These are phyloP conservation scores for Trametes punicea DNA, from an alignment of 768 basidiomycete genomes.

Conservation along the genomic window DNA sequence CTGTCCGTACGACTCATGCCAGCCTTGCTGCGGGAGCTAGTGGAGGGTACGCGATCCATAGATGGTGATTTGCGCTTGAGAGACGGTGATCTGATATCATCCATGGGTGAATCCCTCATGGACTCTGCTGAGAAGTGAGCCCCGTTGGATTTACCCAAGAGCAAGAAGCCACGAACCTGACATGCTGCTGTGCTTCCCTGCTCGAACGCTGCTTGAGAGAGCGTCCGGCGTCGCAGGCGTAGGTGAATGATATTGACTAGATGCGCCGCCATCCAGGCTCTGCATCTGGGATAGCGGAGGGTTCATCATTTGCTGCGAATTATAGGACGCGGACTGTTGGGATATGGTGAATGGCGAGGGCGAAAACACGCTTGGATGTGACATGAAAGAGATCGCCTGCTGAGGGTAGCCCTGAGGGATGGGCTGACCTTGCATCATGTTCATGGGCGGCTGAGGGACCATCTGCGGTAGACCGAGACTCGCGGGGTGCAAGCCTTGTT, in stretches of 20 bases:
- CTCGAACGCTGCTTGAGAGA: background rate
- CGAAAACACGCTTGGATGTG: background rate
- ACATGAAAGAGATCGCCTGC: background rate
- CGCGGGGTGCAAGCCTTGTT: slow-evolving; percentile 1
- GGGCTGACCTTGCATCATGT: background rate
- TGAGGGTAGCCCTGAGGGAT: background rate
- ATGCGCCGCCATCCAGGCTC: background rate
- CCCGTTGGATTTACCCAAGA: background rate
- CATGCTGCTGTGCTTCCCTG: background rate
- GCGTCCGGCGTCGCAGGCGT: background rate
- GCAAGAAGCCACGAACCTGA: background rate
- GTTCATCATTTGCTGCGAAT: background rate
- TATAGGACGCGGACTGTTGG: background rate
- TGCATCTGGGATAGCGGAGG: no score
- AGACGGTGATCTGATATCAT: background rate
- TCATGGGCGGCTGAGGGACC: background rate
- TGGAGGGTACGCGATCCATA: background rate
- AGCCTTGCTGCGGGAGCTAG: background rate
- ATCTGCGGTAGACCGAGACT: background rate
- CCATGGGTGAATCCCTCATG: slow-evolving; percentile 2
- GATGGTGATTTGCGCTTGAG: slow-evolving; percentile 7
- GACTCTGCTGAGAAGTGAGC: background rate
- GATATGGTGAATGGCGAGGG: background rate
- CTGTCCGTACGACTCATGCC: background rate
- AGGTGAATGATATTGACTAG: background rate